These are phyloP conservation scores for Alternaria ethzedia DNA, from an alignment of 2,329 filamentous ascomycete genomes.

Conservation along the genomic window DNA sequence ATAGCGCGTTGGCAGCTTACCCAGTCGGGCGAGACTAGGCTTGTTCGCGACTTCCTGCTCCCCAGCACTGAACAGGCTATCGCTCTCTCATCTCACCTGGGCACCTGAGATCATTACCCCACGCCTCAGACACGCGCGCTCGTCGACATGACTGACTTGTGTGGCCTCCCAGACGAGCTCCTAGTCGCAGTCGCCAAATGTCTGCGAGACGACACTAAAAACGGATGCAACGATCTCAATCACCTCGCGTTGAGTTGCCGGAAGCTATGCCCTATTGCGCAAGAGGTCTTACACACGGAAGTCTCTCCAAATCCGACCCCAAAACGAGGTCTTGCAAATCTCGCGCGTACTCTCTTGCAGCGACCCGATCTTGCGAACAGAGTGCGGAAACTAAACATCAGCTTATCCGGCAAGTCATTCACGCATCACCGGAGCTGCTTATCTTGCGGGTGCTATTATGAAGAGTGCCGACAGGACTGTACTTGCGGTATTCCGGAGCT, in stretches of 20 bases:
- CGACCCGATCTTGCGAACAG: not conserved
- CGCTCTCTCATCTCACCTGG: not conserved
- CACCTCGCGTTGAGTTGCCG: not conserved
- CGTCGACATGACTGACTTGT: not conserved
- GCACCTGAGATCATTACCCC: not conserved
- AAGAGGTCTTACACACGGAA: not conserved
- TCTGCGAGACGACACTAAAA: not conserved
- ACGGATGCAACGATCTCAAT: not conserved
- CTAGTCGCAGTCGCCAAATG: not conserved
- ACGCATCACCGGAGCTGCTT: not conserved
- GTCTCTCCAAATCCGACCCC: not conserved
- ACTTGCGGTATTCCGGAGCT: not conserved
- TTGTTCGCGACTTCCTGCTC: not conserved
- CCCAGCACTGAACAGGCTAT: not conserved
- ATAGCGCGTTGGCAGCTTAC: not conserved
- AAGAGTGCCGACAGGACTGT: no score
- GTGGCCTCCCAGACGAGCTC: not conserved
- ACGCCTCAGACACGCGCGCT: not conserved
- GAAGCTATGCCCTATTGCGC: not conserved
- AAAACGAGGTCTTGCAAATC: not conserved
- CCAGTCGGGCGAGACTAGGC: not conserved
- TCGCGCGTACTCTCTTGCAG: not conserved
- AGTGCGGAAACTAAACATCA: not conserved
- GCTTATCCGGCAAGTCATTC: rapidly evolving
- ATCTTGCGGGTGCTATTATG: no score